Evolutionary conservation across 2,329 filamentous ascomycete species (phyloP).

Genomic region (Ceratocystis destructans): DNA sequence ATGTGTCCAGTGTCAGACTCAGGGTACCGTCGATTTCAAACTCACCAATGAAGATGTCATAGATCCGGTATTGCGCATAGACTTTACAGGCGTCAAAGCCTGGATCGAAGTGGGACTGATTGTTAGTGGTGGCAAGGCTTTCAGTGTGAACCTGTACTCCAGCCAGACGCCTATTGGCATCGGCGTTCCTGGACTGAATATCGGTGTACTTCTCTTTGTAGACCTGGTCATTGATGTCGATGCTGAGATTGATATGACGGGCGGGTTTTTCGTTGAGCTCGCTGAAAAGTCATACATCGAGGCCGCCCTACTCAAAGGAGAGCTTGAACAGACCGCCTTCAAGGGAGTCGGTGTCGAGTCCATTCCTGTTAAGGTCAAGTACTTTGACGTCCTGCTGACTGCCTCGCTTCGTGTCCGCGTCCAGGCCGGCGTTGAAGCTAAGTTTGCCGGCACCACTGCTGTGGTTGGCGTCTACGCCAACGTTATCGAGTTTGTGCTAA

Average conservation of each 20-base stretch:
- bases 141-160: conserved; percentile 38
- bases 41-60: conserved; percentile 31
- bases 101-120: conserved; percentile 37
- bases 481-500: conserved; percentile 39
- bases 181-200: conserved; percentile 30
- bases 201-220: conserved; percentile 36
- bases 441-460: conserved; percentile 30
- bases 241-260: conserved; percentile 37
- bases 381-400: conserved; percentile 34
- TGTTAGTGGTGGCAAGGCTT: conserved; percentile 33
- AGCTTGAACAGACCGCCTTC: conserved; percentile 35
- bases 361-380: conserved; percentile 35
- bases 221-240: conserved; percentile 39
- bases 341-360: conserved; percentile 30
- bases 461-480: conserved; percentile 37
- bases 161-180: conserved; percentile 33
- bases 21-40: conserved; percentile 34
- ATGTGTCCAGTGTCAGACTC: conserved; percentile 38
- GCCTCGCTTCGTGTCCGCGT: conserved; percentile 39
- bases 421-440: conserved; percentile 31
- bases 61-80: conserved; percentile 31
- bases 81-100: conserved; percentile 38
- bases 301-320: conserved; percentile 32
- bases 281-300: conserved; percentile 31
- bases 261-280: conserved; percentile 38